These are phyloP conservation scores for Suhomyces bokatorum DNA, from an alignment of 1,139 yeast genomes.

Conservation along the genomic window DNA sequence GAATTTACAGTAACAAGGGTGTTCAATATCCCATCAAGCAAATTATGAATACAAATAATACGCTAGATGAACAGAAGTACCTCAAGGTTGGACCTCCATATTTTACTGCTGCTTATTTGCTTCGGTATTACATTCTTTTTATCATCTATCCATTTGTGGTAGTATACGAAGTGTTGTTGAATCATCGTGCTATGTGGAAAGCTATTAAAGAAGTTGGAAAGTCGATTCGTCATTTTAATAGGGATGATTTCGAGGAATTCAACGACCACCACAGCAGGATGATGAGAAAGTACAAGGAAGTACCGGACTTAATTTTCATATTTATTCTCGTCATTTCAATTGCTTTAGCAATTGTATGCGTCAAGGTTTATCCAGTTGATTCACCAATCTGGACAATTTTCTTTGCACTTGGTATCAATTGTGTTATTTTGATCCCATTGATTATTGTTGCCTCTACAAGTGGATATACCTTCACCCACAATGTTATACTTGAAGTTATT, in stretches of 20 bases:
- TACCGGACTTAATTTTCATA: slow-evolving; percentile 20
- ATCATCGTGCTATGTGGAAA: slow-evolving; percentile 12
- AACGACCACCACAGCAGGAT: slow-evolving; percentile 17
- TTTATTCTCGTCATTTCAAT: slow-evolving; percentile 16
- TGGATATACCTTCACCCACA: slow-evolving; percentile 22
- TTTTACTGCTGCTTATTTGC: slow-evolving; percentile 34
- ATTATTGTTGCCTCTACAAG: slow-evolving; percentile 19
- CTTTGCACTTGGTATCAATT: slow-evolving; percentile 24
- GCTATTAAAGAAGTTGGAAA: slow-evolving; percentile 10
- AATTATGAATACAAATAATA: slow-evolving; percentile 14
- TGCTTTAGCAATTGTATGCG: slow-evolving; percentile 20
- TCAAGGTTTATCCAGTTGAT: slow-evolving; percentile 20
- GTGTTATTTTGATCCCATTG: slow-evolving; percentile 23
- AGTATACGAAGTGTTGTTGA: slow-evolving; percentile 13
- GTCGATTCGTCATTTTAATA: slow-evolving; percentile 9
- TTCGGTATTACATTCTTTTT: slow-evolving; percentile 20
- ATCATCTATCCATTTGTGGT: slow-evolving; percentile 20
- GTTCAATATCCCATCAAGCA: slow-evolving; percentile 14
- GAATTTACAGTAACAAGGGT: slow-evolving; percentile 19
- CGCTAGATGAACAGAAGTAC: slow-evolving; percentile 19
- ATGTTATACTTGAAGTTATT: slow-evolving; percentile 23
- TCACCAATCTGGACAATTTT: slow-evolving; percentile 27
- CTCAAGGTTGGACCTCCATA: slow-evolving; percentile 41
- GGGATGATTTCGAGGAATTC: slow-evolving; percentile 15
- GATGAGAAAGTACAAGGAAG: slow-evolving; percentile 21